Percentiles rank a stretch among this genome's conserved stretches.
These are phyloP conservation scores for Sporothrix protearum DNA, from an alignment of 2,329 filamentous ascomycete genomes.

Conservation along the genomic window DNA sequence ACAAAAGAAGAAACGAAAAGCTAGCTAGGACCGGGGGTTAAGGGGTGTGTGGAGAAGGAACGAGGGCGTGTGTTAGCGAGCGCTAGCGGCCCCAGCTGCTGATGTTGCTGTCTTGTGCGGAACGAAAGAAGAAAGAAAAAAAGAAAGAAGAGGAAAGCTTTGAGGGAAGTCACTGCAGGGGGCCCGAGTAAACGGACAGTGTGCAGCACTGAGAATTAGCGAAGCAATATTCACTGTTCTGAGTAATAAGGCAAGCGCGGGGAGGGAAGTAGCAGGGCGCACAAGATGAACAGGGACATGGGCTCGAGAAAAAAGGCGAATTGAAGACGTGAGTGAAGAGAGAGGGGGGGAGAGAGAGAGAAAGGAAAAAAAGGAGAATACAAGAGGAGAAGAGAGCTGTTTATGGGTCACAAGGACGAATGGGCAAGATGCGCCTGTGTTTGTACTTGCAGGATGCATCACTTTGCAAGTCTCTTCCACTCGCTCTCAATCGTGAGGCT, in stretches of 20 bases:
- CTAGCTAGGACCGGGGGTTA: not conserved
- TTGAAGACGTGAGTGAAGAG: not conserved
- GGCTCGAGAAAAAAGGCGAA: not conserved
- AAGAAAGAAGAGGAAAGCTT: not conserved
- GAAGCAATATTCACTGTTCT: too few relatives aligned
- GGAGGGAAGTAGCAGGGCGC: not conserved
- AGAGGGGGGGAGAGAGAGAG: not conserved
- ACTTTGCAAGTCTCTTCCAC: not conserved
- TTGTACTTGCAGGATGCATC: not conserved
- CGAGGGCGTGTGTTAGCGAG: not conserved
- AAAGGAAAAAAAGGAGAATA: not conserved
- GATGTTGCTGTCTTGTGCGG: not conserved
- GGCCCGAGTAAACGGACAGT: not conserved
- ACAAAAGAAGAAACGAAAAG: not conserved
- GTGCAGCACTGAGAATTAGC: not conserved
- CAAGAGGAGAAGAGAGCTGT: not conserved
- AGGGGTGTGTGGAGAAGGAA: not conserved
- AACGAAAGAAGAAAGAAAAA: not conserved
- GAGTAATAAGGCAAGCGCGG: constrained; percentile 15
- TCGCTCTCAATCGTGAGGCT: not conserved
- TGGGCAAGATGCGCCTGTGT: not conserved
- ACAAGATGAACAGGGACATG: constrained; percentile 8
- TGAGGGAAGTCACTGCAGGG: not conserved
- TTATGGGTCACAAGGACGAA: not conserved
- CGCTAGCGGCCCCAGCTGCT: not conserved